phyloP scores from a whole-genome alignment of 352 stramenopile species.

The Lagenidium sp. region DNA sequence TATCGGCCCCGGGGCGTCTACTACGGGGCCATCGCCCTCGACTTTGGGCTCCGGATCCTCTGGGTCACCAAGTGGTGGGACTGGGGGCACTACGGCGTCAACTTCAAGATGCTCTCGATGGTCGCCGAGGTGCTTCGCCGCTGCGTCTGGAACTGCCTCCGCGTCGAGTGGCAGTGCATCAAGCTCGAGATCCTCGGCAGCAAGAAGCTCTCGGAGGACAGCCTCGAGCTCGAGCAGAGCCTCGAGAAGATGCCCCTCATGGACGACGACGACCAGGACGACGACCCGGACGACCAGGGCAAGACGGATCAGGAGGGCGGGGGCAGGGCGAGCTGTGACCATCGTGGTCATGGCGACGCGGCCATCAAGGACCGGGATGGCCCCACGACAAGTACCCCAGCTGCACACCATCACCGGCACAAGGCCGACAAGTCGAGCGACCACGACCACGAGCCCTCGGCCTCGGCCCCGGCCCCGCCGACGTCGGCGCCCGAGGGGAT shows the following conservation, averaged over 20 bases:
- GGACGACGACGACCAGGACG: constrained; percentile 23
- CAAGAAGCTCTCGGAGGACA: constrained; percentile 50
- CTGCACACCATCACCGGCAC: too few relatives aligned
- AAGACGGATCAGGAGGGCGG: too few relatives aligned
- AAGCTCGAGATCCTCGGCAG: constrained; percentile 55
- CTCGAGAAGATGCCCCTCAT: constrained; percentile 46
- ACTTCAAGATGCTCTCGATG: constrained; percentile 78
- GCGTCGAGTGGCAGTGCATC: constrained; percentile 90
- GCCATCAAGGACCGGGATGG: too few relatives aligned
- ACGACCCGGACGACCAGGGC: constrained; percentile 8
- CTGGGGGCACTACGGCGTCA: constrained; percentile 61
- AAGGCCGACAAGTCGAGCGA: constrained; percentile 9
- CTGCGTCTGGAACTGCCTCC: constrained; percentile 91
- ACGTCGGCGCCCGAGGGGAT: neutral
- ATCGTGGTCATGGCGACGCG: too few relatives aligned
- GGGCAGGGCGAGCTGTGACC: too few relatives aligned
- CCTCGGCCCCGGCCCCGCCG: neutral
- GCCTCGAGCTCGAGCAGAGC: constrained; percentile 30
- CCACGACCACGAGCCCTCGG: neutral
- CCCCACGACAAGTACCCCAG: too few relatives aligned
- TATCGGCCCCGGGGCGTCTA: constrained; percentile 73
- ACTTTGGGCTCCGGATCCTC: constrained; percentile 92
- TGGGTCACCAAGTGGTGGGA: constrained; percentile 91
- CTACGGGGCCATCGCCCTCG: constrained; percentile 87
- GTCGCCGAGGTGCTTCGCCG: constrained; percentile 90